These are phyloP conservation scores for Nematodospora anomalae DNA, from an alignment of 1,139 yeast genomes.

Conservation along the genomic window DNA sequence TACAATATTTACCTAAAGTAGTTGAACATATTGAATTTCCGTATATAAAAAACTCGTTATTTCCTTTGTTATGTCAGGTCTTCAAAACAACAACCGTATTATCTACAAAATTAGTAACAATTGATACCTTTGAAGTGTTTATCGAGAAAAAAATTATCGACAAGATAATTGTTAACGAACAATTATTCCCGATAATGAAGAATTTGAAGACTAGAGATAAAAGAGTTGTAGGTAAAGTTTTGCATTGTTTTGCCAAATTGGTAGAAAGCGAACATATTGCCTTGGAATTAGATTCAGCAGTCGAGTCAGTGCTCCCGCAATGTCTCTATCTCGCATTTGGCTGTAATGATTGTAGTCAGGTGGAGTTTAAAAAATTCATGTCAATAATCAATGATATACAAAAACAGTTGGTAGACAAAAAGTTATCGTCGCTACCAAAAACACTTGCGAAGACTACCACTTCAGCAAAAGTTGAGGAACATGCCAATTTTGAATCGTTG, in stretches of 20 bases:
- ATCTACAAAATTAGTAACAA: conserved; percentile 70
- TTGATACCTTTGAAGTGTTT: conserved; percentile 61
- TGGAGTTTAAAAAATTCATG: conserved; percentile 37
- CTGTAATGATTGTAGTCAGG: conserved; percentile 40
- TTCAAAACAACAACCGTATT: conserved; percentile 83
- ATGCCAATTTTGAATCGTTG: conserved; percentile 29
- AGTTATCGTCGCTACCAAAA: conserved; percentile 28
- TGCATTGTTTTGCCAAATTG: conserved; percentile 51
- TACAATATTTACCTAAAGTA: conserved; percentile 46
- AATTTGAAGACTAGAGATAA: conserved; percentile 78
- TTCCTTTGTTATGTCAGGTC: conserved; percentile 69
- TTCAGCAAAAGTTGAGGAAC: conserved; percentile 6
- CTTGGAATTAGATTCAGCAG: conserved; percentile 36
- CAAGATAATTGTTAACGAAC: conserved; percentile 69
- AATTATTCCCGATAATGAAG: conserved; percentile 71
- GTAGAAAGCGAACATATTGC: conserved; percentile 38
- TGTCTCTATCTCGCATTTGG: conserved; percentile 41
- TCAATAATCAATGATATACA: conserved; percentile 30
- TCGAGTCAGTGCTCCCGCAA: conserved; percentile 41
- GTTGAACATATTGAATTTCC: conserved; percentile 64
- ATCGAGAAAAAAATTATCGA: conserved; percentile 65
- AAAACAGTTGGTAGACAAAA: conserved; percentile 27
- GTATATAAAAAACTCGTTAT: conserved; percentile 66
- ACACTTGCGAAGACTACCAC: conserved; percentile 14
- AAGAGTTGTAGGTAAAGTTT: conserved; percentile 56